Base-by-base conservation (phyloP, 176 grass and related monocot genomes). In the Lolium perenne region DNA sequence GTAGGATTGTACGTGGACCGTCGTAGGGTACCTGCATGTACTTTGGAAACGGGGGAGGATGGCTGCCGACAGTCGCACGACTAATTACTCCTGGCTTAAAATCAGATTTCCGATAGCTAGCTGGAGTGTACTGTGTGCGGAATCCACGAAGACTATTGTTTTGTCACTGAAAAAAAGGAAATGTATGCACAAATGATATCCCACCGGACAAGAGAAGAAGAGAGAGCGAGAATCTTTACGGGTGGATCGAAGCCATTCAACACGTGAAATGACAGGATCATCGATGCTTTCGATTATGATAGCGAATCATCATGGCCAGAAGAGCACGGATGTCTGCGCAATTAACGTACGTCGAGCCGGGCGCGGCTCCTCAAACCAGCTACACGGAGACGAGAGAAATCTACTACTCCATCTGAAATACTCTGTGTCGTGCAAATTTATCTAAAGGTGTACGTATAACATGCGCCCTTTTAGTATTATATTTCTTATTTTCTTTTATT, bases 191-290 rank as follows among this genome's bases (percentile, higher is more conserved):
- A 32, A 16, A 35, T 35, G 32, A 35, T 38, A 59, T 3, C 56
- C 18, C 56, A 57, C 74, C 15, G 8, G 10, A 9, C 41, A 45
- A 45, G 41, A 45, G 7, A 45, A 51, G 59, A 53, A 46, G 0
- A 76, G 9, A 78, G 17, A 61, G 40, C 21, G 63, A 78, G 78
- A 79, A 85, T 93, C 77, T 85, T 80, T 82, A 17, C 21, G 59
- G 79, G 74, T 46, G 16, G 38, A 71, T 71, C 40, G 62, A 25
- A 82, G 71, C 83, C 72, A 29, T 86, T 62, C 0, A 53, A 61
- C 83, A 90, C 78, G 83, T 82, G 88, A 48, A 13, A 75, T 16
- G 83, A 54, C 62, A 75, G 71, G 60, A 70, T 85, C 71, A 82
- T 70, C 77, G 26, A 70, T 61, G 79, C 41, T n/a, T 11, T 21